A percentile compares a stretch with the other conserved stretches of the same genome.
Evolutionary conservation across 176 grass and related monocot genomes (phyloP).

Genomic region (Musa schizocarpa): DNA sequence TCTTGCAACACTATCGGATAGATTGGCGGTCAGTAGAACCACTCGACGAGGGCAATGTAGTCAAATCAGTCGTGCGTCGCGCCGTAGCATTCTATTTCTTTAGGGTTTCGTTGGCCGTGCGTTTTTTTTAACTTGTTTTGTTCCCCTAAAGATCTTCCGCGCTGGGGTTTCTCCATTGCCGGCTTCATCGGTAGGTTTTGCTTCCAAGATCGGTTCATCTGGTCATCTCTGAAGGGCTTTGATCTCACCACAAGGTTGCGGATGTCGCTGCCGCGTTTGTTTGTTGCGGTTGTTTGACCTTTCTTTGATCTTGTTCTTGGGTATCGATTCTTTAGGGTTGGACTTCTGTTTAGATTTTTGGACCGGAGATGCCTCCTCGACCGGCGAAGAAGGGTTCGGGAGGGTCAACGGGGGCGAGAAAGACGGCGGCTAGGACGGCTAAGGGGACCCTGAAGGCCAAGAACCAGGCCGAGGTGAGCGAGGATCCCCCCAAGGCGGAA

Average conservation of each 20-base stretch:
- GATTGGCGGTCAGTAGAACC: background rate
- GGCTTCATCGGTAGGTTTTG: background rate
- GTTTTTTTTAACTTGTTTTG: background rate
- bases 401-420: constrained; percentile 14
- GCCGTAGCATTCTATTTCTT: too few relatives aligned
- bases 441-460: constrained; percentile 16
- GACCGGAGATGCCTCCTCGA: constrained; percentile 54
- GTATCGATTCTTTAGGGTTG: constrained; percentile 7
- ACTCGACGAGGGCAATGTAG: background rate
- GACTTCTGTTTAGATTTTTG: background rate
- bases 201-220: background rate
- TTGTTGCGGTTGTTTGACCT: background rate
- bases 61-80: background rate
- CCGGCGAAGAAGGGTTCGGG: constrained; percentile 28
- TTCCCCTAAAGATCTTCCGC: background rate
- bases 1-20: background rate
- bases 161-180: background rate
- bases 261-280: background rate
- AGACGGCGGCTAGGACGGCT: constrained; percentile 28
- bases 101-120: background rate
- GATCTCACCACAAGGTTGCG: background rate
- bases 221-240: background rate
- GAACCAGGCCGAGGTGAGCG: constrained; percentile 8
- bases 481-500: background rate
- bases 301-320: background rate